These are phyloP conservation scores for Gymnopilus dilepis DNA, from an alignment of 768 basidiomycete species.

Conservation along the genomic window DNA sequence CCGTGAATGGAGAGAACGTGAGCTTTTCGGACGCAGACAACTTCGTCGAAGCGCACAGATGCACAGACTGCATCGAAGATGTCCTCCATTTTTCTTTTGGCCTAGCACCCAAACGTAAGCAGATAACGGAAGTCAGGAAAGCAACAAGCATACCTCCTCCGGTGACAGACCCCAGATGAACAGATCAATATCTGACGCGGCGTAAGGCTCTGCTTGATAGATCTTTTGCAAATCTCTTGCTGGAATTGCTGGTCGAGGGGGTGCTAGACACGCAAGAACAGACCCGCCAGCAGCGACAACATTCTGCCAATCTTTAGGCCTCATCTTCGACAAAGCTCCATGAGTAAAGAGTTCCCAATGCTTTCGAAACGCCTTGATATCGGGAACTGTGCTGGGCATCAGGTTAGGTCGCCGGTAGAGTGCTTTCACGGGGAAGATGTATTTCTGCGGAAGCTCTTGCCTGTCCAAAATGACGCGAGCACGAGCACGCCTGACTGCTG, in stretches of 20 bases:
- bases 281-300: slow-evolving; percentile 57
- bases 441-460: too few species aligned
- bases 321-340: slow-evolving; percentile 57
- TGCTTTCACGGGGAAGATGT: neutral
- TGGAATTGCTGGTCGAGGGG: slow-evolving; percentile 51
- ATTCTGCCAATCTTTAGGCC: slow-evolving; percentile 55
- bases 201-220: slow-evolving; percentile 50
- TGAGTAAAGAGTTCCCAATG: slow-evolving; percentile 67
- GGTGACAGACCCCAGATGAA: slow-evolving; percentile 62
- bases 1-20: slow-evolving; percentile 66
- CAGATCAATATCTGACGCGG: slow-evolving; percentile 63
- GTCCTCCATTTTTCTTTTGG: neutral
- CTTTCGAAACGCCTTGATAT: slow-evolving; percentile 27
- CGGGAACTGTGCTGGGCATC: neutral
- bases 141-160: slow-evolving; percentile 43
- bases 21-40: slow-evolving; percentile 65
- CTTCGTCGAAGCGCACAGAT: slow-evolving; percentile 66
- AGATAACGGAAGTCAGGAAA: neutral
- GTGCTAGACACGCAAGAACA: slow-evolving; percentile 43
- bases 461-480: too few species aligned
- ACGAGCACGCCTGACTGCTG: too few species aligned
- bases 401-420: neutral
- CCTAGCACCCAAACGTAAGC: neutral
- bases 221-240: slow-evolving; percentile 22
- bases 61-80: neutral